phyloP scores from a whole-genome alignment of 192 early-diverging fungal genomes.

The Linnemannia hyalina region DNA sequence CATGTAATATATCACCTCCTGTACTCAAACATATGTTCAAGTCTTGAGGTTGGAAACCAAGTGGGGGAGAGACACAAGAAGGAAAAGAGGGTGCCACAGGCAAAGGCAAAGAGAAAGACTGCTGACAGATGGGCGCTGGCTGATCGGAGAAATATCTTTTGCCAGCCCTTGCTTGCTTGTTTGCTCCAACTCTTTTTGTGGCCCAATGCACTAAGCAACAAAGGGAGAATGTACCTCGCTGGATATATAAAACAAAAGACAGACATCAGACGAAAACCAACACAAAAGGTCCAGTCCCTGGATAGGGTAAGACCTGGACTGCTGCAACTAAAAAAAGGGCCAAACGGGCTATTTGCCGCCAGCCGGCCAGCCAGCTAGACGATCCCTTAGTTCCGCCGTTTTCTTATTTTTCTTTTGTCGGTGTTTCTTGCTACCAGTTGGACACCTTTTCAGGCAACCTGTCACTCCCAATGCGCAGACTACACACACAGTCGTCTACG shows the following conservation, averaged over 20 bases:
- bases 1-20: background rate
- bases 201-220: background rate
- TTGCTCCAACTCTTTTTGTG: background rate
- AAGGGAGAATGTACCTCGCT: background rate
- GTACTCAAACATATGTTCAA: background rate
- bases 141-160: slow-evolving; percentile 5
- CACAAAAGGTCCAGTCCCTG: background rate
- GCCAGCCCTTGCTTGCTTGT: background rate
- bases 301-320: too few relatives aligned
- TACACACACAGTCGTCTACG: too few relatives aligned
- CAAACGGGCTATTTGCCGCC: background rate
- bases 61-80: background rate
- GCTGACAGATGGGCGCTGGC: background rate
- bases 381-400: background rate
- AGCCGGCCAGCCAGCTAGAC: background rate
- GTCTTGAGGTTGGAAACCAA: background rate
- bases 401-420: background rate
- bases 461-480: background rate
- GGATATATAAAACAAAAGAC: background rate
- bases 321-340: slow-evolving; percentile 3
- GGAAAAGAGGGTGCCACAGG: too few relatives aligned
- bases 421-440: background rate
- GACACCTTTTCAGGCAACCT: background rate
- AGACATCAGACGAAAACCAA: background rate
- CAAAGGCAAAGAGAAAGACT: background rate